phyloP scores from a whole-genome alignment of 441 rosid species.

The Manihot esculenta region DNA sequence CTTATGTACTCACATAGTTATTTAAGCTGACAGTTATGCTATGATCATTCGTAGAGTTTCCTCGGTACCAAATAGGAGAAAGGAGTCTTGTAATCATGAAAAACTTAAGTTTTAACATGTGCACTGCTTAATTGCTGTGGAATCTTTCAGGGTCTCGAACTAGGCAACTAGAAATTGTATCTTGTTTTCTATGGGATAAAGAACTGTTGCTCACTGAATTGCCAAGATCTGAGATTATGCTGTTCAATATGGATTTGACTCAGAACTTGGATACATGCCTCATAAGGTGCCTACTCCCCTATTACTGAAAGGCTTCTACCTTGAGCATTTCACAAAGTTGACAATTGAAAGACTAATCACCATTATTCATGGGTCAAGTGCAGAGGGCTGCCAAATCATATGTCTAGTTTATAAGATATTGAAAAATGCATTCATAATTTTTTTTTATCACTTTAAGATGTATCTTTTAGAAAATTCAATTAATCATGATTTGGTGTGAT shows the following conservation, averaged over 20 bases:
- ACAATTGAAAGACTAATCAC: neutral
- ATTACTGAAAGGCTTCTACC: neutral
- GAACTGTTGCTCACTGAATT: no score
- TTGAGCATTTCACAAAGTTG: neutral
- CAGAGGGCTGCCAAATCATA: neutral
- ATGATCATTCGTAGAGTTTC: neutral
- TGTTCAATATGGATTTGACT: neutral
- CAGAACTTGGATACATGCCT: neutral
- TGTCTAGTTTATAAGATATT: neutral
- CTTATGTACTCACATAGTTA: neutral
- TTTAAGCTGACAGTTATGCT: neutral
- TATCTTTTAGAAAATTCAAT: slow-evolving; percentile 6
- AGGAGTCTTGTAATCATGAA: neutral
- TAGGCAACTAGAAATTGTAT: neutral
- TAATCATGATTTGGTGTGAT: slow-evolving; percentile 2
- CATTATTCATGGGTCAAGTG: neutral
- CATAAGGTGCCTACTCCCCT: neutral
- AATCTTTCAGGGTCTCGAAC: neutral
- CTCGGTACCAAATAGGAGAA: neutral
- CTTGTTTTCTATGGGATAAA: neutral
- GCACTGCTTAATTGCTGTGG: neutral
- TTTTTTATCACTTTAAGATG: slow-evolving; percentile 1
- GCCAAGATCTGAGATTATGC: no score
- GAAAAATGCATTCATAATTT: neutral
- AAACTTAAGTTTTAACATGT: neutral